phyloP scores from a whole-genome alignment of 2,329 filamentous ascomycete genomes.

The Colletotrichum viniferum region DNA sequence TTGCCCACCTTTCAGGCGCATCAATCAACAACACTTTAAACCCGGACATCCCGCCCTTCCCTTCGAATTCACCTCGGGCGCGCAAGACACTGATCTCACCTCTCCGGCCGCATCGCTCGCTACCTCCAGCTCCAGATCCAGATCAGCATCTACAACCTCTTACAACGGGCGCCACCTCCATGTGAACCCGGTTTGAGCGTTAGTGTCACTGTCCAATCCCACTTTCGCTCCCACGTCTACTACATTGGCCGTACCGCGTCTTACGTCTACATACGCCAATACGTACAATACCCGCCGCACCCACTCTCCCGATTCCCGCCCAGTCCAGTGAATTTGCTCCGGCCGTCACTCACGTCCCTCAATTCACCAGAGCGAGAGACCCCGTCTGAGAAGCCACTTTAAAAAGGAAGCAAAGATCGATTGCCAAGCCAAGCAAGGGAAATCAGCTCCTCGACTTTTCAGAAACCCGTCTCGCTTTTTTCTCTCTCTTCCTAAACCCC shows the following conservation, averaged over 20 bases:
- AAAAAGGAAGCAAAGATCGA: neutral
- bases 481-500: neutral
- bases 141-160: neutral
- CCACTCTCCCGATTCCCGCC: neutral
- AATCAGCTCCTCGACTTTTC: constrained; percentile 14
- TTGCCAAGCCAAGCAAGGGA: constrained; percentile 20
- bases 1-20: neutral
- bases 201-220: constrained; percentile 1
- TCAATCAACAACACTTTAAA: neutral
- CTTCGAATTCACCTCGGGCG: neutral
- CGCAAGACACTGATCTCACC: neutral
- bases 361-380: neutral
- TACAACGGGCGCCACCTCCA: constrained; percentile 3
- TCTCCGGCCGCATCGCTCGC: neutral
- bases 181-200: constrained; percentile 1
- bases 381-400: neutral
- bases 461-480: neutral
- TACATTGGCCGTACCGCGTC: neutral
- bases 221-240: neutral
- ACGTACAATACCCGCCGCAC: neutral
- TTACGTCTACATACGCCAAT: neutral
- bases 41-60: neutral
- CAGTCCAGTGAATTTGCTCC: neutral
- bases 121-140: neutral
- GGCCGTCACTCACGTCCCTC: neutral